A percentile compares a stretch with the other conserved stretches of the same genome.
phyloP scores from a whole-genome alignment of 208 protist species.

The Acanthamoeba triangularis region DNA sequence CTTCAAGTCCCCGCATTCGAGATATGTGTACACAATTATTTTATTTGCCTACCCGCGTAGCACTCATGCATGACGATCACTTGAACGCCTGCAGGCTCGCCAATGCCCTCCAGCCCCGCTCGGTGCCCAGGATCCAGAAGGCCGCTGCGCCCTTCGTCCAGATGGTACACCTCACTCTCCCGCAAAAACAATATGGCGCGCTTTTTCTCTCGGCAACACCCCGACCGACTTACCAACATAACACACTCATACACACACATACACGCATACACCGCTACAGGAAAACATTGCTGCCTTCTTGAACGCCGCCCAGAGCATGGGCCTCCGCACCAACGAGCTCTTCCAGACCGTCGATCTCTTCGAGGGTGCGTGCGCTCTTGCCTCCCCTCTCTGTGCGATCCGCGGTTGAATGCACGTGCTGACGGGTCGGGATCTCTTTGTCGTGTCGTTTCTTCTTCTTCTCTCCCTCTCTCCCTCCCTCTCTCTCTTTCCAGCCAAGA shows the following conservation, averaged over 20 bases:
- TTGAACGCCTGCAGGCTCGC: background rate
- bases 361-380: conserved; percentile 1
- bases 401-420: background rate
- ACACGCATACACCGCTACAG: background rate
- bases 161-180: background rate
- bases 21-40: too few species aligned
- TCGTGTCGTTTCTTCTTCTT: too few species aligned
- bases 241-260: too few species aligned
- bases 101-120: background rate
- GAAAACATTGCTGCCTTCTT: conserved; percentile 82
- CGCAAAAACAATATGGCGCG: background rate
- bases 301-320: conserved; percentile 38
- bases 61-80: background rate
- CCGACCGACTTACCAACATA: too few species aligned
- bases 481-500: background rate
- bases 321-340: conserved; percentile 79
- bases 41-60: too few species aligned
- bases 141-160: conserved; percentile 5
- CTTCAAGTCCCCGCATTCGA: too few species aligned
- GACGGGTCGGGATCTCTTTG: too few species aligned
- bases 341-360: conserved; percentile 87
- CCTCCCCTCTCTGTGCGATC: background rate
- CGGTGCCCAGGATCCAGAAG: conserved; percentile 27
- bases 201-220: background rate
- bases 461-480: background rate